Percentiles rank a stretch among this genome's conserved stretches.
These are phyloP conservation scores for Termitomyces sp. DNA, from an alignment of 768 basidiomycete genomes.

Conservation along the genomic window DNA sequence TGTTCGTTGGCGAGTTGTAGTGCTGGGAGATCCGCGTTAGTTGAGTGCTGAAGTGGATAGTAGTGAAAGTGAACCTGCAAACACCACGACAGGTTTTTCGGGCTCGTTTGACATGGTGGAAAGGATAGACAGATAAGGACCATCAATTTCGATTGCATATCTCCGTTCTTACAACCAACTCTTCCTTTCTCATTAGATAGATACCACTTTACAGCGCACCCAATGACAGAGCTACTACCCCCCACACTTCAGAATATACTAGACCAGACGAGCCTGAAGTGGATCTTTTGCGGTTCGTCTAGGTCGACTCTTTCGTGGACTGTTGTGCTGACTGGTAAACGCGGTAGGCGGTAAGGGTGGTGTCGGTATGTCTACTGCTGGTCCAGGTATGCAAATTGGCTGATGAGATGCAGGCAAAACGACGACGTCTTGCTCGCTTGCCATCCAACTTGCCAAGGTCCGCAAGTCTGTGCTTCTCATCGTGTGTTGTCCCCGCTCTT, in stretches of 20 bases:
- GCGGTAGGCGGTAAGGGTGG: constrained; percentile 92
- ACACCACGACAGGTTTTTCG: constrained; percentile 25
- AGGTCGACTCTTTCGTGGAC: constrained; percentile 2
- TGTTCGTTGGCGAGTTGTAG: constrained; percentile 84
- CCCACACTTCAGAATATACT: constrained; percentile 93
- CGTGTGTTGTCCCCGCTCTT: constrained; percentile 39
- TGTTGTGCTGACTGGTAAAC: constrained; percentile 2
- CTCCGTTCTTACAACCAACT: background rate
- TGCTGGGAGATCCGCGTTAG: constrained; percentile 38
- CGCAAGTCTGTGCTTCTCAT: constrained; percentile 97
- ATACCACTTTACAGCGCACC: background rate
- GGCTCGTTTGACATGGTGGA: constrained; percentile 10
- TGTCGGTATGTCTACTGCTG: constrained; percentile 62
- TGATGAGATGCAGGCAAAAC: constrained; percentile 72
- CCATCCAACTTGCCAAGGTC: constrained; percentile 88
- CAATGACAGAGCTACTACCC: constrained; percentile 55
- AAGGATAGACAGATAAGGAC: constrained; percentile 2
- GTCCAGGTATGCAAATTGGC: background rate
- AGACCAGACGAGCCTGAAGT: constrained; percentile 90
- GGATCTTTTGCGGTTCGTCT: constrained; percentile 95
- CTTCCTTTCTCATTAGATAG: background rate
- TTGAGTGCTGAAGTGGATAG: background rate
- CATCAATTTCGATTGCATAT: background rate
- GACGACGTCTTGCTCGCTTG: constrained; percentile 94
- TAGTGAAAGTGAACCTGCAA: constrained; percentile 29